These are phyloP conservation scores for Thermothelomyces thermophilus DNA, from an alignment of 2,329 filamentous ascomycete species.

Conservation along the genomic window DNA sequence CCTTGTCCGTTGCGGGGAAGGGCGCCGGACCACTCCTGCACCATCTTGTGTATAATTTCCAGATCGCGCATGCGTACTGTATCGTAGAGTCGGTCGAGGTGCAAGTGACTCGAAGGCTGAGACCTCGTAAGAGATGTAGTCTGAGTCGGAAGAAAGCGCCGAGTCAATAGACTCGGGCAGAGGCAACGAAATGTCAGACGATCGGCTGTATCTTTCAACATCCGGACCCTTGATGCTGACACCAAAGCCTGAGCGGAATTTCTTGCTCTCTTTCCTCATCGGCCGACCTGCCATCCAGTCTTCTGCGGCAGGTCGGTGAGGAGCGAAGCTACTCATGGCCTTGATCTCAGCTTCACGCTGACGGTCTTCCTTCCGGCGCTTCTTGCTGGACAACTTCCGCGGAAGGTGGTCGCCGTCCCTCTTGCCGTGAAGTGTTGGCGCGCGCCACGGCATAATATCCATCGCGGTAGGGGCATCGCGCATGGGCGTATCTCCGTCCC, in stretches of 20 bases:
- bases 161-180: constrained; percentile 69
- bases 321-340: constrained; percentile 67
- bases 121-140: constrained; percentile 71
- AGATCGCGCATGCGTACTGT: constrained; percentile 58
- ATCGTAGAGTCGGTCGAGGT: constrained; percentile 77
- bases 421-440: constrained; percentile 55
- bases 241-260: constrained; percentile 48
- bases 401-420: constrained; percentile 51
- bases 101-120: constrained; percentile 74
- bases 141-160: constrained; percentile 66
- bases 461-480: constrained; percentile 18
- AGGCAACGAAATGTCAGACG: constrained; percentile 70
- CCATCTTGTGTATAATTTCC: constrained; percentile 39
- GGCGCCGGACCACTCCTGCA: constrained; percentile 41
- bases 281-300: constrained; percentile 54
- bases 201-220: constrained; percentile 44
- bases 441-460: constrained; percentile 31
- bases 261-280: constrained; percentile 58
- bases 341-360: constrained; percentile 82
- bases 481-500: constrained; percentile 28
- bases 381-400: constrained; percentile 71
- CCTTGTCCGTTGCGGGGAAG: constrained; percentile 43
- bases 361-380: constrained; percentile 67
- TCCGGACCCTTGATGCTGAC: constrained; percentile 34
- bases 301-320: constrained; percentile 56